Evolutionary conservation across 352 stramenopile species (phyloP).

Genomic region (Pythium coloratum): DNA sequence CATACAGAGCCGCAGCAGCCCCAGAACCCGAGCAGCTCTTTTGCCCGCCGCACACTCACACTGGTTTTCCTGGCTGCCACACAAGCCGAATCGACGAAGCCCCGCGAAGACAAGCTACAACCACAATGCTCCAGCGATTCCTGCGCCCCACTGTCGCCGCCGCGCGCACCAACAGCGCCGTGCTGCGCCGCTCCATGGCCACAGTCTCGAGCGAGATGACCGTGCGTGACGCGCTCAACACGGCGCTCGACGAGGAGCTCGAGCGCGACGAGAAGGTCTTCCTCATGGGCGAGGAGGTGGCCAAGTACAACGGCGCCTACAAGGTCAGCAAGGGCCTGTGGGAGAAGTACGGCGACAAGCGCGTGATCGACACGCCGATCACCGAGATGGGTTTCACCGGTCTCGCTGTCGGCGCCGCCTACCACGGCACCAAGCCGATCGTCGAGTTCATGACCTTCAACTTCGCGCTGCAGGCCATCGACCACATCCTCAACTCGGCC

Average conservation of each 20-base stretch:
- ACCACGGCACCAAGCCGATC: slow-evolving; percentile 97
- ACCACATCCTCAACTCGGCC: slow-evolving; percentile 99
- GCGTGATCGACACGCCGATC: slow-evolving; percentile 99
- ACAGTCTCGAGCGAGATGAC: slow-evolving; percentile 89
- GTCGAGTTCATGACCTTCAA: slow-evolving; percentile 99
- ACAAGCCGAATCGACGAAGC: slow-evolving; percentile 16
- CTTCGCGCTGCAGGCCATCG: slow-evolving; percentile 99
- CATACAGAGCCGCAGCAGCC: slow-evolving; percentile 8
- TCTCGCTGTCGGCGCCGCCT: slow-evolving; percentile 93
- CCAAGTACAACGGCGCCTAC: slow-evolving; percentile 99
- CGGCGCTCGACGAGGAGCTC: slow-evolving; percentile 99
- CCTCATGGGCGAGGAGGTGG: slow-evolving; percentile 98
- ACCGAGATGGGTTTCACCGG: slow-evolving; percentile 97
- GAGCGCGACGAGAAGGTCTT: slow-evolving; percentile 95
- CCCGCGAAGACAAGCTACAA: slow-evolving; percentile 2
- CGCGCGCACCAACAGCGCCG: slow-evolving; percentile 29
- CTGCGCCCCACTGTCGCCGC: slow-evolving; percentile 27
- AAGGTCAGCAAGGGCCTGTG: slow-evolving; percentile 98
- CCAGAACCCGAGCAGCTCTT: not conserved
- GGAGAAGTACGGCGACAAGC: slow-evolving; percentile 99
- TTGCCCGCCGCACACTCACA: slow-evolving; percentile 1
- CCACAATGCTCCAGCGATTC: slow-evolving; percentile 48
- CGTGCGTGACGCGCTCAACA: slow-evolving; percentile 98
- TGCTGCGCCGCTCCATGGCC: slow-evolving; percentile 63
- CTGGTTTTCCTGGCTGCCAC: slow-evolving; percentile 1